Evolutionary conservation across 169 alveolate species (phyloP), one percentile per base, ranked within the genome.

Genomic region (Plasmodium blacklocki): DNA sequence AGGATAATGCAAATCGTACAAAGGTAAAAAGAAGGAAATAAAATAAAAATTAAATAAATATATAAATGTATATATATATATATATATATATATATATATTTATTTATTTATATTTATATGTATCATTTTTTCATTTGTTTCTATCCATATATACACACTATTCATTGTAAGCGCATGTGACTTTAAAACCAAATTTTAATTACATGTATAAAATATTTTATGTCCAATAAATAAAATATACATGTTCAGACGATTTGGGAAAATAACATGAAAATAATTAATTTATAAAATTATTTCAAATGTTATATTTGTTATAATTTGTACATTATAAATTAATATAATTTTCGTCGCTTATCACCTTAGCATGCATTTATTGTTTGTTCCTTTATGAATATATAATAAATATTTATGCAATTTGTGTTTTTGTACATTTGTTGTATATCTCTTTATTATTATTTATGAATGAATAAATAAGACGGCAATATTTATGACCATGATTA

Each of bases 1-100:
- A 98, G 93, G 99, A 98, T 93, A 94, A 98, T 76, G 96, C 99
- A 74, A 98, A 98, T 96, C 95, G 99, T 74, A 92, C 94, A 23
- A 98, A 99, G 98, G 95, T 98, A 59, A 23, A 93, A 50, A 50
- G 4, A 50, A n/a, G 0, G 2, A 26, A 26, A 26, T 26, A 2
- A 26, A 26, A 26, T 0, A 26, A 26, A 1, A 50, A 50, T 2
- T 50, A 50, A 50, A 12, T 3, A 12, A 50, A 12, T 58, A 18
- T 14, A 58, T 14, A 14, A 0, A 23, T 58, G 5, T 58, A 58
- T 15, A 58, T 15, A 14, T 1, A 58, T 58, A 58, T 58, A 58
- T 58, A 58, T 58, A 58, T 58, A 58, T 58, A 58, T 58, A 58
- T 50, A 50, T 50, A 50, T 50, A 50, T 50, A 50, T 50, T 1